These are phyloP conservation scores for Carex kokanica DNA, from an alignment of 176 grass and related monocot genomes.

Conservation along the genomic window DNA sequence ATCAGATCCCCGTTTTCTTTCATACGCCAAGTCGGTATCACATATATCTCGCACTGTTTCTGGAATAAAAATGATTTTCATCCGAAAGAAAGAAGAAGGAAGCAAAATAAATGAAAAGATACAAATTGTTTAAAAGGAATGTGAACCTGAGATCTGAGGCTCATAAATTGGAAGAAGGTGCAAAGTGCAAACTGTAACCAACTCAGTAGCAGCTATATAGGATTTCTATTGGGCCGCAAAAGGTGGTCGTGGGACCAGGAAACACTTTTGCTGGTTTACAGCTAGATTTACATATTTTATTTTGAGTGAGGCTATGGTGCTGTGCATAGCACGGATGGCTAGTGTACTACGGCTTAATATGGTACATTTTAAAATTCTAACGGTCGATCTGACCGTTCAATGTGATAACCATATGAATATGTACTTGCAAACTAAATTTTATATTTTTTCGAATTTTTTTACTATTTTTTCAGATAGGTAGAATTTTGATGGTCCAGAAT, in stretches of 20 bases:
- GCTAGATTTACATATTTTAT: neutral
- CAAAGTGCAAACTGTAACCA: constrained; percentile 1
- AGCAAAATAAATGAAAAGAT: neutral
- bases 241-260: neutral
- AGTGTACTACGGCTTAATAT: too few relatives aligned
- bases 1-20: neutral
- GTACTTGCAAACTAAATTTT: too few relatives aligned
- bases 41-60: neutral
- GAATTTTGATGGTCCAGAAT: too few relatives aligned
- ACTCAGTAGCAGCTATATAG: neutral
- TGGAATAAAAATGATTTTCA: neutral
- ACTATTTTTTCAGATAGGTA: too few relatives aligned
- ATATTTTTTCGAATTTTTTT: too few relatives aligned
- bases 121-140: neutral
- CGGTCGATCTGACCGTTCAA: too few relatives aligned
- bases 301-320: too few relatives aligned
- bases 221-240: constrained; percentile 1
- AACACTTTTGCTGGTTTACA: neutral
- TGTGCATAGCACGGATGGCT: too few relatives aligned
- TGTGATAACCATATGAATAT: too few relatives aligned
- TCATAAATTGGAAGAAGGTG: constrained; percentile 15
- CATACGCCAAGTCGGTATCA: neutral
- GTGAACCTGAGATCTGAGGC: neutral
- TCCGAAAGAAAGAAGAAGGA: neutral
- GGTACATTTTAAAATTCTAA: too few relatives aligned